phyloP scores from a whole-genome alignment of 768 basidiomycete species.

The Rhizopogon vinicolor region DNA sequence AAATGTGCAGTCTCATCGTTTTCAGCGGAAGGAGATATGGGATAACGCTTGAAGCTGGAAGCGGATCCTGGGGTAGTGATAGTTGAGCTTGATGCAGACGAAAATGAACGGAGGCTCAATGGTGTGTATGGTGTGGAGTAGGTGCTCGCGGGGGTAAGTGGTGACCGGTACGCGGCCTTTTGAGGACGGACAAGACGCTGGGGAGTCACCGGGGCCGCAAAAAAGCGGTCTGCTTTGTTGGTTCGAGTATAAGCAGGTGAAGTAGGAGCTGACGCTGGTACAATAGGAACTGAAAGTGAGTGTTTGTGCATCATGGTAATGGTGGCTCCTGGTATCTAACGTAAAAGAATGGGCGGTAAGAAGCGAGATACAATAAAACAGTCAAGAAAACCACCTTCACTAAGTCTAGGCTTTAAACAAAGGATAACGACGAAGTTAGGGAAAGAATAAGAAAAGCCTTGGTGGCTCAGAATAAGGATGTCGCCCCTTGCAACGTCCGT shows the following conservation, averaged over 20 bases:
- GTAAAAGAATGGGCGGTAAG: slow-evolving; percentile 7
- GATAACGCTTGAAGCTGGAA: slow-evolving; percentile 36
- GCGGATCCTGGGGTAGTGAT: slow-evolving; percentile 54
- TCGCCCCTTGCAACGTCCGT: slow-evolving; percentile 3
- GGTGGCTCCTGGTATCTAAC: slow-evolving; percentile 1
- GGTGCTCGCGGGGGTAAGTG: slow-evolving; percentile 52
- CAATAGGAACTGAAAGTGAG: slow-evolving; percentile 23
- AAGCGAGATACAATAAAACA: slow-evolving; percentile 1
- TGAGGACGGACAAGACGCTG: slow-evolving; percentile 50
- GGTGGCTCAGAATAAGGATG: slow-evolving; percentile 18
- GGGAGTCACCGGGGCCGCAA: slow-evolving; percentile 53
- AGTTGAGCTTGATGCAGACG: slow-evolving; percentile 44
- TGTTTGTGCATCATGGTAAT: slow-evolving; percentile 24
- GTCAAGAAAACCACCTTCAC: slow-evolving; percentile 16
- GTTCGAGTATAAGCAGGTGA: slow-evolving; percentile 36
- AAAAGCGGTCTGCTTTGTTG: slow-evolving; percentile 23
- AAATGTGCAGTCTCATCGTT: slow-evolving; percentile 21
- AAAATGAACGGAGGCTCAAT: slow-evolving; percentile 60
- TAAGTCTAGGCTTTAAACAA: slow-evolving; percentile 10
- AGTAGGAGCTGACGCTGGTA: slow-evolving; percentile 40
- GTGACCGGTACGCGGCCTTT: slow-evolving; percentile 48
- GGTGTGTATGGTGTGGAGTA: slow-evolving; percentile 61
- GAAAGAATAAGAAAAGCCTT: slow-evolving; percentile 11
- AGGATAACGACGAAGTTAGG: slow-evolving; percentile 13
- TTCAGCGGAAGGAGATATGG: slow-evolving; percentile 41